A percentile compares a stretch with the other conserved stretches of the same genome.
Conservation (phyloP, 2,329 filamentous ascomycete species). For the Stachybotrys chartarum region DNA sequence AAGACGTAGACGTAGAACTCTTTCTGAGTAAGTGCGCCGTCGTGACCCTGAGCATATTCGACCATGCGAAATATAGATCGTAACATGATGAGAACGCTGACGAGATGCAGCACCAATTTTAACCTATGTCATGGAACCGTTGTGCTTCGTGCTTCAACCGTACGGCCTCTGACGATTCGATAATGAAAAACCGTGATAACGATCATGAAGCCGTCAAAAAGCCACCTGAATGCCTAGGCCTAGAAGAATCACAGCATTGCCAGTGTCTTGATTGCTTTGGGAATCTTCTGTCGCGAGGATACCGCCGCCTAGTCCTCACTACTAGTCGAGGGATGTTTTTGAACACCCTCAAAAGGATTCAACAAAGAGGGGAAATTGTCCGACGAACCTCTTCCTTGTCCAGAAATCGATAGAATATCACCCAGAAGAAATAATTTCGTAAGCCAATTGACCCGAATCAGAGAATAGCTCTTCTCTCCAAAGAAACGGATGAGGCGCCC, state of each 20-base stretch:
- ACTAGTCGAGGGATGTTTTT: too few species aligned
- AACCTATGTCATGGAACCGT: too few species aligned
- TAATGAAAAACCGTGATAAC: neutral
- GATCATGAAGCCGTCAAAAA: neutral
- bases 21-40: neutral
- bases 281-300: too few species aligned
- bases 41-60: neutral
- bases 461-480: too few species aligned
- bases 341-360: neutral
- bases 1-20: neutral
- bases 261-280: neutral
- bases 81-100: neutral
- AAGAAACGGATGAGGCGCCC: neutral
- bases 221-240: slow-evolving; percentile 1
- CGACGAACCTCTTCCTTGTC: neutral
- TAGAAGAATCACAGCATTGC: neutral
- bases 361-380: neutral
- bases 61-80: neutral
- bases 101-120: too few species aligned
- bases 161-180: neutral
- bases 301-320: too few species aligned
- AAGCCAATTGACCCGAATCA: neutral
- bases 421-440: neutral
- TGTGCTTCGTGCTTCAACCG: neutral
- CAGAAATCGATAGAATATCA: neutral